phyloP scores from a whole-genome alignment of 2,329 filamentous ascomycete genomes.

The Colletotrichum tamarilloi region DNA sequence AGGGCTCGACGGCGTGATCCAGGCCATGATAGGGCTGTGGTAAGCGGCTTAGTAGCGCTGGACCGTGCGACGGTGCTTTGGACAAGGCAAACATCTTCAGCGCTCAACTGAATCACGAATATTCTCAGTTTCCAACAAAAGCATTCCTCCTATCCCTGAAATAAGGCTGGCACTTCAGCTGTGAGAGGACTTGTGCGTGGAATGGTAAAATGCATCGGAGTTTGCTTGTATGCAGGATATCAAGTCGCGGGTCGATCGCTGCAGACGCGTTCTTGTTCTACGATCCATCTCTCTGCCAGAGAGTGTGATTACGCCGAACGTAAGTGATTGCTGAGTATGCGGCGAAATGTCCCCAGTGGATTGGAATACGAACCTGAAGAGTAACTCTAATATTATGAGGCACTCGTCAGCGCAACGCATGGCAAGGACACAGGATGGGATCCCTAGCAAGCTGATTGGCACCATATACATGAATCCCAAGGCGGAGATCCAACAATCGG shows the following conservation, averaged over 20 bases:
- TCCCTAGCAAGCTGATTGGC: no score
- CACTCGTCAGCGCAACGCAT: neutral
- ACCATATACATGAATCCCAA: fast-evolving
- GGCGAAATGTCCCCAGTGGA: no score
- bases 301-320: neutral
- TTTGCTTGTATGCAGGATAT: neutral
- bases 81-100: neutral
- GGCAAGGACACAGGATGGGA: neutral
- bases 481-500: neutral
- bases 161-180: neutral
- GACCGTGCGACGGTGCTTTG: constrained; percentile 4
- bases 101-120: neutral
- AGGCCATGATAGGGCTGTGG: constrained; percentile 6
- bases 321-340: neutral
- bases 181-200: no score
- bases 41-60: neutral
- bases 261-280: neutral
- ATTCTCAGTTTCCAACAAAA: no score
- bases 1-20: constrained; percentile 16
- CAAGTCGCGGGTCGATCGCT: neutral
- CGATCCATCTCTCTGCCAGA: neutral
- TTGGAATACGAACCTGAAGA: no score
- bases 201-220: neutral
- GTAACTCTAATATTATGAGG: no score
- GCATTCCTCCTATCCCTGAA: no score